Evolutionary conservation across 1,284 basidiomycete genomes (phyloP).

Genomic region (Gastroboletus turbinatus): DNA sequence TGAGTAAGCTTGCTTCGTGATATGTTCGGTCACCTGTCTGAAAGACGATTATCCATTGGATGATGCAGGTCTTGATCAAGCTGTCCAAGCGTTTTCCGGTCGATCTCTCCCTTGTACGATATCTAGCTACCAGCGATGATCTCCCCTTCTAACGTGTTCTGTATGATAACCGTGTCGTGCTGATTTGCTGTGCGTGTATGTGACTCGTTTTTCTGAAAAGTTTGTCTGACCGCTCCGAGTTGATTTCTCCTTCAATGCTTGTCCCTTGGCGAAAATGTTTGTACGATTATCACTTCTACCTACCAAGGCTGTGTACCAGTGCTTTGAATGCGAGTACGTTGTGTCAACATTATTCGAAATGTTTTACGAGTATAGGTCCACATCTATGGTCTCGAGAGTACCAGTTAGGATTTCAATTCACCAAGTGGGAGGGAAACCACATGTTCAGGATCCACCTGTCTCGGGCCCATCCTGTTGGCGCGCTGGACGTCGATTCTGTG

Average conservation of each 20-base stretch:
- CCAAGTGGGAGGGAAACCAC: too few relatives aligned
- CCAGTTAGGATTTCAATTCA: too few relatives aligned
- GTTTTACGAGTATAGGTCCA: background rate
- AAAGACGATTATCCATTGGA: background rate
- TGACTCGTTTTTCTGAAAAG: background rate
- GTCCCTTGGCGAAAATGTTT: background rate
- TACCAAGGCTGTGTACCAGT: background rate
- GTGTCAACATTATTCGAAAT: background rate
- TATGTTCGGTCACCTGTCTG: background rate
- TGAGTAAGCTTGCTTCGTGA: background rate
- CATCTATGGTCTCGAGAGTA: too few relatives aligned
- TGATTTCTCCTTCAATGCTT: too few relatives aligned
- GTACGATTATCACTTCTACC: background rate
- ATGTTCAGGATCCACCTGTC: too few relatives aligned
- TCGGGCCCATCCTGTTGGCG: too few relatives aligned
- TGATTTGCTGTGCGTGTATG: background rate
- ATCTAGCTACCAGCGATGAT: background rate
- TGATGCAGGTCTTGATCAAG: background rate
- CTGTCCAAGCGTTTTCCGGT: background rate
- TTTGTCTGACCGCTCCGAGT: background rate
- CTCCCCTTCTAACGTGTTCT: background rate
- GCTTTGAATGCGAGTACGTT: background rate
- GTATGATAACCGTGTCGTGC: background rate
- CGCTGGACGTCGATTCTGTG: too few relatives aligned
- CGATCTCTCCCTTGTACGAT: background rate